These are phyloP conservation scores for Lojkania enalia DNA, from an alignment of 2,329 filamentous ascomycete species.

Conservation along the genomic window DNA sequence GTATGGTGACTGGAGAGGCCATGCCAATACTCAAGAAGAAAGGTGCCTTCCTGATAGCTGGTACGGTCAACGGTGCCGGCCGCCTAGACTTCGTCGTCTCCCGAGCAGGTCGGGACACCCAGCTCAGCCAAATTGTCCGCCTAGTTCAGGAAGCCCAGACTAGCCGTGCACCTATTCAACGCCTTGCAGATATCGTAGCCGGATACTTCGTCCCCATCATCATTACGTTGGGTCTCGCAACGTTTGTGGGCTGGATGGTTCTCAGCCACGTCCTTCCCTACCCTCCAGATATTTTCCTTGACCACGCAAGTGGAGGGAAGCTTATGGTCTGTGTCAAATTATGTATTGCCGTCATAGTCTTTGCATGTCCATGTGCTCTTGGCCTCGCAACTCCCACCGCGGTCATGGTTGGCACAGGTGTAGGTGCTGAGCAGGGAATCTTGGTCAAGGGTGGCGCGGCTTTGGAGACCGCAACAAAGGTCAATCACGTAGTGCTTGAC, in stretches of 20 bases:
- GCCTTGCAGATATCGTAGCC: conserved; percentile 85
- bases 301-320: conserved; percentile 80
- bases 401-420: conserved; percentile 98
- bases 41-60: conserved; percentile 79
- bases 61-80: conserved; percentile 93
- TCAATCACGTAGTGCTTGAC: conserved; percentile 88
- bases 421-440: conserved; percentile 93
- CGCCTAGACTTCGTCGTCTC: conserved; percentile 91
- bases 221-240: conserved; percentile 78
- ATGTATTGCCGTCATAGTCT: conserved; percentile 97
- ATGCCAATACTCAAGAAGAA: conserved; percentile 91
- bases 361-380: conserved; percentile 96
- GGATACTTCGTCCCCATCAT: conserved; percentile 94
- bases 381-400: conserved; percentile 94
- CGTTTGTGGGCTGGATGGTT: conserved; percentile 92
- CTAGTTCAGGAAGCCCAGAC: conserved; percentile 98
- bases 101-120: conserved; percentile 89
- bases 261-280: conserved; percentile 81
- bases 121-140: conserved; percentile 96
- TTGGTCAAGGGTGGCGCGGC: conserved; percentile 96
- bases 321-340: conserved; percentile 97
- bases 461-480: conserved; percentile 84
- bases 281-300: conserved; percentile 86
- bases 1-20: conserved; percentile 97
- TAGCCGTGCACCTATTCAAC: conserved; percentile 89